A percentile compares a stretch with the other conserved stretches of the same genome.
Conservation (phyloP, 768 basidiomycete genomes). For the Pisolithus albus region DNA sequence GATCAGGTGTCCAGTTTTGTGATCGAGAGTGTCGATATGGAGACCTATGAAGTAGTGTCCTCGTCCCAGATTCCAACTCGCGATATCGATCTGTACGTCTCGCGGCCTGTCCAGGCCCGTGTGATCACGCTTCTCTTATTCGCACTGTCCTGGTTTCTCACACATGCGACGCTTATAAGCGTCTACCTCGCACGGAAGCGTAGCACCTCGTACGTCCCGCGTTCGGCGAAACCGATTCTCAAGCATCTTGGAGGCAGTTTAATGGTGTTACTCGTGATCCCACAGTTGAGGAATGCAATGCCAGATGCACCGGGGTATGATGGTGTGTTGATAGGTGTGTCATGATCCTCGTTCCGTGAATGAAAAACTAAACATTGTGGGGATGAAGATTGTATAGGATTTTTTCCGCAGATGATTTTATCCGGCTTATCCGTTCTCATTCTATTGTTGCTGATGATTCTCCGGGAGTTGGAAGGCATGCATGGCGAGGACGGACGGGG, state of each 20-base stretch:
- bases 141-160: conserved; percentile 44
- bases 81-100: conserved; percentile 41
- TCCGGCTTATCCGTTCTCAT: conserved; percentile 33
- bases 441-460: conserved; percentile 37
- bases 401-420: conserved; percentile 53
- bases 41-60: conserved; percentile 27
- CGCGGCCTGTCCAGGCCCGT: conserved; percentile 39
- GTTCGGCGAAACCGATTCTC: conserved; percentile 21
- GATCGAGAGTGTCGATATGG: conserved; percentile 33
- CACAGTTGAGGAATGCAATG: conserved; percentile 48
- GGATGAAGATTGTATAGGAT: conserved; percentile 45
- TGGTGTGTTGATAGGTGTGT: conserved; percentile 39
- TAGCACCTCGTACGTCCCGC: conserved; percentile 18
- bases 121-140: conserved; percentile 42
- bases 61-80: conserved; percentile 24
- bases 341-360: background rate
- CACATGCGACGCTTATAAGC: conserved; percentile 45
- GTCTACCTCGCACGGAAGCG: conserved; percentile 29
- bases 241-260: conserved; percentile 35
- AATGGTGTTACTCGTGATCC: conserved; percentile 40
- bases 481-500: background rate
- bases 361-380: background rate
- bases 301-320: conserved; percentile 52
- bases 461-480: conserved; percentile 29
- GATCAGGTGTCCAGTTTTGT: conserved; percentile 42